These are phyloP conservation scores for Hypomyces rosellus DNA, from an alignment of 2,329 filamentous ascomycete species.

Conservation along the genomic window DNA sequence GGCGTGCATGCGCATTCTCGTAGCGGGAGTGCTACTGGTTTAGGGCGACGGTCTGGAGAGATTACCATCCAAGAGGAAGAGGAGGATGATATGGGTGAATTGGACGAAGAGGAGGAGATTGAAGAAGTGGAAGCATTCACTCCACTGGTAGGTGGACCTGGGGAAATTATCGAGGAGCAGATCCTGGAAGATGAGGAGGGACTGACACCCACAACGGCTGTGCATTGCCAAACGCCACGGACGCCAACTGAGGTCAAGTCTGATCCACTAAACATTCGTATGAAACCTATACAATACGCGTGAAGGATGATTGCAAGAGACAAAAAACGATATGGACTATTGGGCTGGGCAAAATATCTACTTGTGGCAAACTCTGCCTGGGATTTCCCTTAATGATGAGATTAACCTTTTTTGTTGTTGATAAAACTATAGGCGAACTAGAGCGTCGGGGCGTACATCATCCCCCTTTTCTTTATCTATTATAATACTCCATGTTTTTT, in stretches of 20 bases:
- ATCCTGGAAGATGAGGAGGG: constrained; percentile 39
- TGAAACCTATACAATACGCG: neutral
- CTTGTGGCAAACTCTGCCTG: too few species aligned
- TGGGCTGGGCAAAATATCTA: too few species aligned
- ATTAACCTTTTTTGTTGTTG: neutral
- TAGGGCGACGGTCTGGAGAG: constrained; percentile 65
- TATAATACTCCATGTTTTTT: neutral
- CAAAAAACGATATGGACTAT: neutral
- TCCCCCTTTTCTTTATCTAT: neutral
- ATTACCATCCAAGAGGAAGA: constrained; percentile 66
- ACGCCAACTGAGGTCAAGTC: neutral
- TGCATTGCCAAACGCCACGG: neutral
- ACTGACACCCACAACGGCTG: constrained; percentile 12
- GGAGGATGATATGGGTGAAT: constrained; percentile 41
- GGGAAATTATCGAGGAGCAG: constrained; percentile 41
- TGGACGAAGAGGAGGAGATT: constrained; percentile 42
- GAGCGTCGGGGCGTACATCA: too few species aligned
- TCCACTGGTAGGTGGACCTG: constrained; percentile 40
- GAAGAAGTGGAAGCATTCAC: constrained; percentile 56
- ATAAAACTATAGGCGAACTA: too few species aligned
- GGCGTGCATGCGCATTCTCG: constrained; percentile 45
- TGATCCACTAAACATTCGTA: neutral
- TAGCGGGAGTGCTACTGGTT: constrained; percentile 55
- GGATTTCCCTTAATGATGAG: neutral
- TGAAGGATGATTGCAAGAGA: neutral